Evolutionary conservation across 768 basidiomycete genomes (phyloP), one percentile per base, ranked within the genome.

Genomic region (Gloeophyllum trabeum): DNA sequence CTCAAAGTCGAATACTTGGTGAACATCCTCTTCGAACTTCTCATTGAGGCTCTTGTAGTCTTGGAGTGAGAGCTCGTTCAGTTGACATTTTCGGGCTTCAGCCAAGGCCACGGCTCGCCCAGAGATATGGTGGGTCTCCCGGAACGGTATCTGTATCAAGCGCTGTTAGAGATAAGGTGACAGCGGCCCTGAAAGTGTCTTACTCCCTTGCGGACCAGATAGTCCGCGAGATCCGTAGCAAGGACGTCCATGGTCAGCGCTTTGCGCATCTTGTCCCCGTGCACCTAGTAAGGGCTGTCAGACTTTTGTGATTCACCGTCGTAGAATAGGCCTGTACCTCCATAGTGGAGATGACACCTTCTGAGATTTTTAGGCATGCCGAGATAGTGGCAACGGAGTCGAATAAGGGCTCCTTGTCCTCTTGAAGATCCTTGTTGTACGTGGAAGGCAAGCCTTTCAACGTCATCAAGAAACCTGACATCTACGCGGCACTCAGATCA

Each of bases 351-450:
- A 99, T 70, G 37, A 97, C 94, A 19, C 96, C 96, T 59, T 96
- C 90, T 1, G 92, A 80, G 51, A 99, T 98, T 56, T 82, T 76
- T 52, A 98, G 70, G 23, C 81, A 93, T 16, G 89, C 88, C 13
- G 81, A 79, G 32, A 96, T 60, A 28, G 86, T 97, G 55, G 93
- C 90, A 12, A 94, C 85, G 6, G 84, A 68, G 55, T 99, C 96
- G 49, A 98, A 98, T 43, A 99, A 63, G 2, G 96, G 93, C 55
- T 99, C 96, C 61, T 99, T 97, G 61, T 94, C 91, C 61, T 99
- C 96, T 61, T 98, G 96, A 35, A 99, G 67, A 63, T 99, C 96
- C 61, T 99, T 99, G 71, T 99, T 98, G 66, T 99, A 99, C 6
- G 96, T 99, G 16, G 94, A 96, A 12, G 96, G 96, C 35, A 98